Conservation (phyloP, 108 stramenopile species). For the Conticribra weissflogii region DNA sequence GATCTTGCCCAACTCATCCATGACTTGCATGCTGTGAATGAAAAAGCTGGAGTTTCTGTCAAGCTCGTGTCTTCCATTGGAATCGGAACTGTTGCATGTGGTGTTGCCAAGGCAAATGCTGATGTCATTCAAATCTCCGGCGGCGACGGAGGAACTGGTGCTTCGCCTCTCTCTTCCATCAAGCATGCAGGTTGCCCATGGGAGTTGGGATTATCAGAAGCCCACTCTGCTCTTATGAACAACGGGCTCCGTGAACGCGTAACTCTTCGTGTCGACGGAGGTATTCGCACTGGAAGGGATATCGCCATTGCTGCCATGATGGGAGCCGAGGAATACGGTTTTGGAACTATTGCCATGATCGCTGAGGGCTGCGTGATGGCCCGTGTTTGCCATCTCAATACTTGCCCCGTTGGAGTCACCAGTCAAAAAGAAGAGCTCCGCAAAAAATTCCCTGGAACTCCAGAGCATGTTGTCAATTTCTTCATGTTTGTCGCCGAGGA, state of each 20-base stretch:
- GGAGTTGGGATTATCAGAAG: conserved; percentile 94
- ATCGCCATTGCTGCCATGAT: conserved; percentile 90
- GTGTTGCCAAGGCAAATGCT: conserved; percentile 95
- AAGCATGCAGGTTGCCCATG: conserved; percentile 93
- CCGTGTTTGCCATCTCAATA: conserved; percentile 96
- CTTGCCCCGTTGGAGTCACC: conserved; percentile 95
- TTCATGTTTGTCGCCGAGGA: conserved; percentile 95
- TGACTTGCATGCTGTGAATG: conserved; percentile 93
- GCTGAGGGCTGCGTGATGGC: conserved; percentile 97
- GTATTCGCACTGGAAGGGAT: conserved; percentile 91
- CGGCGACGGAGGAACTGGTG: conserved; percentile 94
- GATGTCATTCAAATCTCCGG: conserved; percentile 95
- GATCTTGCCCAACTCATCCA: conserved; percentile 97
- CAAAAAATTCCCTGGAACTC: conserved; percentile 95
- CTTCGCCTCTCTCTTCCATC: conserved; percentile 90
- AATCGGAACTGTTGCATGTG: conserved; percentile 95
- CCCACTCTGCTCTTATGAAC: conserved; percentile 85
- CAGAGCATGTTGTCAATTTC: conserved; percentile 97
- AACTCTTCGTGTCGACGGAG: conserved; percentile 89
- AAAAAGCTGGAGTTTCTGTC: conserved; percentile 92
- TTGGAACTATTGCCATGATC: conserved; percentile 96
- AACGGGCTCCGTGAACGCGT: conserved; percentile 92
- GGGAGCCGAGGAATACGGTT: conserved; percentile 94
- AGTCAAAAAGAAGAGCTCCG: conserved; percentile 96
- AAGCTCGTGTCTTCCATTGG: conserved; percentile 98